A percentile compares a stretch with the other conserved stretches of the same genome.
Conservation (phyloP, 129 eudicot species). For the Oenanthe sinensis region DNA sequence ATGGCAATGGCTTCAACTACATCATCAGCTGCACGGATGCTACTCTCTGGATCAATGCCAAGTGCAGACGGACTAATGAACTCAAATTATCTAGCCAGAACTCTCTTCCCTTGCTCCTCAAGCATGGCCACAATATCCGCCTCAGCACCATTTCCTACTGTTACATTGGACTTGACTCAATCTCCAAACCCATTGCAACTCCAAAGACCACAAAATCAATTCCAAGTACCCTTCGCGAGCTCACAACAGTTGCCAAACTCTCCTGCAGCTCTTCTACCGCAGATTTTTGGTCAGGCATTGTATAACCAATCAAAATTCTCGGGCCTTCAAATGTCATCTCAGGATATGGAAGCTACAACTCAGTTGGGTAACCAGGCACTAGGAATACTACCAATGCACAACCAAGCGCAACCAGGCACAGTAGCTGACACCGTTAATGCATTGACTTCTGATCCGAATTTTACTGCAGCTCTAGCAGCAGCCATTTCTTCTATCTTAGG, state of each 20-base stretch:
- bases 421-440: constrained; percentile 45
- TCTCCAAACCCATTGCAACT: constrained; percentile 28
- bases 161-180: constrained; percentile 28
- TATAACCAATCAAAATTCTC: constrained; percentile 56
- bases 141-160: constrained; percentile 35
- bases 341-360: constrained; percentile 7
- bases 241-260: constrained; percentile 1
- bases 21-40: constrained; percentile 35
- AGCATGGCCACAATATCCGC: constrained; percentile 33
- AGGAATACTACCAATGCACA: constrained; percentile 8
- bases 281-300: constrained; percentile 38
- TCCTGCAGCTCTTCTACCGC: constrained; percentile 30
- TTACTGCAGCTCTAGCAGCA: constrained; percentile 57
- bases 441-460: constrained; percentile 47
- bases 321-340: constrained; percentile 57
- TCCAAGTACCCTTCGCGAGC: constrained; percentile 22
- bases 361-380: constrained; percentile 16
- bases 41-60: constrained; percentile 37
- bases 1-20: constrained; percentile 43
- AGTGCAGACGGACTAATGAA: constrained; percentile 25
- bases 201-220: constrained; percentile 22
- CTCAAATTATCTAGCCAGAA: constrained; percentile 23
- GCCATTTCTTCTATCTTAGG: constrained; percentile 50
- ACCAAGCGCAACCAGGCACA: constrained; percentile 18
- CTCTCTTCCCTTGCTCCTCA: constrained; percentile 23